Base-by-base conservation (phyloP, 352 stramenopile genomes). In the Pythium monospermum region DNA sequence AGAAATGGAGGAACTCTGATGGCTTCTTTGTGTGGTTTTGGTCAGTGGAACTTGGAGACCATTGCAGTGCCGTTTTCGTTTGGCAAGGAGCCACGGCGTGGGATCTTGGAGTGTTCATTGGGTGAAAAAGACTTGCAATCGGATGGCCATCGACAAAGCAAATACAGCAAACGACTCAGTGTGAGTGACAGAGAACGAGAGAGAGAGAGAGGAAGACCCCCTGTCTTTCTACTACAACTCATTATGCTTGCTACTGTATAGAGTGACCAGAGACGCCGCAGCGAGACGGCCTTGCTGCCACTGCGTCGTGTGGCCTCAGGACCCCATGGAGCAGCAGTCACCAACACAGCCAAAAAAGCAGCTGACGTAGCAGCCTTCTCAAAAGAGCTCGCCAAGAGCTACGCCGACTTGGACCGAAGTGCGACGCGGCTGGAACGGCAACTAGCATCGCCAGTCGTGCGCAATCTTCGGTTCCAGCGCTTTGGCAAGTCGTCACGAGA, bases 311-410 rank as follows among this genome's bases (percentile, higher is more conserved):
- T 39, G 6, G 27, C 33, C 11, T 42, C 49, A 12, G n/a, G 13
- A 13, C 30, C 30, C 13, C 30, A 26, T 35, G 19, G 6, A 22
- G 19, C 6, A 12, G 5, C 27, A 8, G 19, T 16, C 28, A 30
- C 16, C 1, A 36, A 4, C n/a, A 44, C 18, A 13, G 31, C n/a
- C n/a, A 35, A 35, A 13, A 35, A 31, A 16, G 3, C 45, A 21
- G 0, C 0, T 1, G 35, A 53, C 3, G 16, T 63, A 4, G 49
- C 49, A 15, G 39, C 25, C 19, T 62, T 79, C 23, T 84, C 75
- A 0, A 81, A 77, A 26, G 73, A 84, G 32, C 59, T 84, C 26
- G 71, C 59, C 21, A 79, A 70, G 42, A 84, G 72, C 10, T 84
- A 84, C 41, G 49, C 62, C 7, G 35, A 84, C 37, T 48, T 84